Evolutionary conservation across 768 basidiomycete genomes (phyloP).

Genomic region (Tricholoma sp.): DNA sequence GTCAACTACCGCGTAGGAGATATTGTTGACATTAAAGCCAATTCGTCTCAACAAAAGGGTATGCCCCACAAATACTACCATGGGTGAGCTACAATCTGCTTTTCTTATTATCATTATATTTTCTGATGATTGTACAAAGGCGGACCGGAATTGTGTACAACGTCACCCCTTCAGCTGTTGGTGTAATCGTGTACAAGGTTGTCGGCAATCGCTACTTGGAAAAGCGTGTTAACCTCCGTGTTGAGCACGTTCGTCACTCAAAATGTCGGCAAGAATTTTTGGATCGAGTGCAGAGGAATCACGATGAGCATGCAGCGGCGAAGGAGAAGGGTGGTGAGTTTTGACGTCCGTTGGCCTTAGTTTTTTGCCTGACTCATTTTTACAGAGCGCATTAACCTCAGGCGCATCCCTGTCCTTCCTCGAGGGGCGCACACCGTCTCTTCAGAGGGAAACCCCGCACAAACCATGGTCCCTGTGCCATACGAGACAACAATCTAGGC

Average conservation of each 20-base stretch:
- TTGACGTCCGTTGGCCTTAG: not conserved
- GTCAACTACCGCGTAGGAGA: conserved; percentile 93
- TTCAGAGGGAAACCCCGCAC: conserved; percentile 68
- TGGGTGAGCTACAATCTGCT: conserved; percentile 50
- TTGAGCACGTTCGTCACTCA: conserved; percentile 95
- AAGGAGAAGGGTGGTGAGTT: conserved; percentile 89
- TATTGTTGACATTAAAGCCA: conserved; percentile 99
- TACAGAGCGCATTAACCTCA: conserved; percentile 76
- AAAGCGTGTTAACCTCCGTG: conserved; percentile 97
- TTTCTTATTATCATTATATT: not conserved
- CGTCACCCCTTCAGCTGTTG: conserved; percentile 90
- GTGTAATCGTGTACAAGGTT: conserved; percentile 96
- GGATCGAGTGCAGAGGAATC: conserved; percentile 92
- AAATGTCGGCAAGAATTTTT: conserved; percentile 98
- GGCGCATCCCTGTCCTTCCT: conserved; percentile 81
- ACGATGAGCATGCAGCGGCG: conserved; percentile 74
- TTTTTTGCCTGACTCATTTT: not conserved
- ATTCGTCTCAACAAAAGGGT: conserved; percentile 98
- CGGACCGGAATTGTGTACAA: conserved; percentile 99
- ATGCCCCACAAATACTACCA: conserved; percentile 99
- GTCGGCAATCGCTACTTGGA: conserved; percentile 99
- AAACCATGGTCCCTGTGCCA: conserved; percentile 88
- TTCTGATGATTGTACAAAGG: conserved; percentile 34
- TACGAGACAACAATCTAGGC: conserved; percentile 97
- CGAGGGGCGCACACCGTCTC: conserved; percentile 77